Conservation (phyloP, 805 yeast species). For the Wickerhamomyces mucosus region DNA sequence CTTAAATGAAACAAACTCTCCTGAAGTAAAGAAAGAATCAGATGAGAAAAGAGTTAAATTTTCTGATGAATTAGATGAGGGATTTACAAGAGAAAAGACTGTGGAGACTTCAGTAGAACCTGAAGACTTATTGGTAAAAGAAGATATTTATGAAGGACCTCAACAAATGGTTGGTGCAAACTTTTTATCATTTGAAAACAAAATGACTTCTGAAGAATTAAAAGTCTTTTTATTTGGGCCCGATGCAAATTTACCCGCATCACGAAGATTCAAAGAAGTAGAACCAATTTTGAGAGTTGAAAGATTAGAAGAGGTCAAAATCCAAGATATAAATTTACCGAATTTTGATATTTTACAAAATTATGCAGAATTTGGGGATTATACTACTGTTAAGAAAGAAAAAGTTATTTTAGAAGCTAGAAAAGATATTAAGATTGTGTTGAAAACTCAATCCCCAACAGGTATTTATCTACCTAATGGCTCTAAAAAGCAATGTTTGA, state of each 20-base stretch:
- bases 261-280: slow-evolving; percentile 43
- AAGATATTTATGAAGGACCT: slow-evolving; percentile 53
- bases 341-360: slow-evolving; percentile 23
- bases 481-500: slow-evolving; percentile 55
- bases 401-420: slow-evolving; percentile 35
- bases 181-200: slow-evolving; percentile 38
- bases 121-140: slow-evolving; percentile 6
- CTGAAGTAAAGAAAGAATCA: neutral
- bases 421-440: slow-evolving; percentile 37
- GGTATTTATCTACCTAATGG: slow-evolving; percentile 69
- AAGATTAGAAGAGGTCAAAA: slow-evolving; percentile 6
- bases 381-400: slow-evolving; percentile 29
- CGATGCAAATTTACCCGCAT: slow-evolving; percentile 42
- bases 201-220: slow-evolving; percentile 22
- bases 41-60: neutral
- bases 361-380: slow-evolving; percentile 54
- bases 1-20: too few relatives aligned
- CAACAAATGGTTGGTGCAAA: slow-evolving; percentile 49
- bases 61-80: neutral
- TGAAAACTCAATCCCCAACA: slow-evolving; percentile 63
- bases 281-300: slow-evolving; percentile 38
- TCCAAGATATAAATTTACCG: slow-evolving; percentile 35
- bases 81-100: neutral
- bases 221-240: slow-evolving; percentile 47
- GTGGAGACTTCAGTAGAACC: slow-evolving; percentile 6